Evolutionary conservation across 2,329 filamentous ascomycete species (phyloP), one percentile per base, ranked within the genome.

Genomic region (Aspergillus carbonarius): DNA sequence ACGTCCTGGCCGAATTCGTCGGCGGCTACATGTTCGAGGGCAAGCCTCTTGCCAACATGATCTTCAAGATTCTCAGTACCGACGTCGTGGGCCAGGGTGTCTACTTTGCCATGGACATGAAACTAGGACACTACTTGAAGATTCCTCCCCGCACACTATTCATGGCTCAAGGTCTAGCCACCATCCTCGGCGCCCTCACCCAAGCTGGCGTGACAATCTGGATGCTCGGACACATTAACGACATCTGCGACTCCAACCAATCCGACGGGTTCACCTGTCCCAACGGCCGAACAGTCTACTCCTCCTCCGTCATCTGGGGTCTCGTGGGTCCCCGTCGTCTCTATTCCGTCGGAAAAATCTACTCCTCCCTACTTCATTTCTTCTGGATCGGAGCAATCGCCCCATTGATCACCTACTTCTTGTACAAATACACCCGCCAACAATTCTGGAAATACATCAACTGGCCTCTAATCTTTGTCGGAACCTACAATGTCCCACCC

Each of bases 261-360:
- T 62, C 75, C 0, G 78, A 80, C 58, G 74, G 78, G 5, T 83
- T 82, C 66, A 77, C 75, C 18, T 84, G 82, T 62, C 80, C 80
- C 13, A 74, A 76, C 59, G 80, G 79, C 7, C 74, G 78, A n/a
- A 79, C 78, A n/a, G 76, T 79, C 4, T 81, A 78, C 62, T 81
- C 77, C 2, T 77, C 78, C 1, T 79, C 77, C 0, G 72, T 82
- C 13, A 77, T 83, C 57, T 83, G 81, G 81, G 82, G 79, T 46
- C 74, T 78, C n/a, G 77, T 84, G 15, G 82, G 82, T 1, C 82
- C 82, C 0, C 70, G 72, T 1, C 74, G 81, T 13, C 72, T 83
- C 2, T 83, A 81, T 68, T 78, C 75, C 5, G 70, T 70, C 13
- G 81, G 80, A 5, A 71, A 73, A 50, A 80, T 82, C 42, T 83